Conservation (phyloP, 2,329 filamentous ascomycete species). For the Colletotrichum sp. region DNA sequence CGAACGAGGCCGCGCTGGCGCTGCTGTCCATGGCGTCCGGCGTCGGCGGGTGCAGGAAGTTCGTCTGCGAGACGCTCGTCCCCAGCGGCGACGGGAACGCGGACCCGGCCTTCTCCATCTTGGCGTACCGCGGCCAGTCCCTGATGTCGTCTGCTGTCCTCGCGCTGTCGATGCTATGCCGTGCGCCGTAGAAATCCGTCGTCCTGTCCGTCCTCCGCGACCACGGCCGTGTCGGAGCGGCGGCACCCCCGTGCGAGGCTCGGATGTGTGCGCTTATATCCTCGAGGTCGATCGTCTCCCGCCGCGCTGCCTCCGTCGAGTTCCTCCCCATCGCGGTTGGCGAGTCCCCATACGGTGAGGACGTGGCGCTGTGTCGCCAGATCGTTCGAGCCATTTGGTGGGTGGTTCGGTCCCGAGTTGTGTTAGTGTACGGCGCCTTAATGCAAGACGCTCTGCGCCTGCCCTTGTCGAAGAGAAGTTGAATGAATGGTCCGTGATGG, state of each 20-base stretch:
- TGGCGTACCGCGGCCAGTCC: background rate
- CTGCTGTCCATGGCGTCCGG: background rate
- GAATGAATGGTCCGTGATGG: background rate
- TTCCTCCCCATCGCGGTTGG: background rate
- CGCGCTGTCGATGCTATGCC: background rate
- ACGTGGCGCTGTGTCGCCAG: background rate
- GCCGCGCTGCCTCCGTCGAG: background rate
- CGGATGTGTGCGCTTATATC: background rate
- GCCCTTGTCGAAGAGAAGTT: background rate
- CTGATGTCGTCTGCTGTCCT: background rate
- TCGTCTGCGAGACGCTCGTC: background rate
- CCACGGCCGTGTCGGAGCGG: background rate
- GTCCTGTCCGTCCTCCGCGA: background rate
- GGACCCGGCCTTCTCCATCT: background rate
- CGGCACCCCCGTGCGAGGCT: background rate
- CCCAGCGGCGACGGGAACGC: background rate
- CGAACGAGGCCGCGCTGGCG: background rate
- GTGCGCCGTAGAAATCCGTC: background rate
- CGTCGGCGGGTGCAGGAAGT: conserved; percentile 6
- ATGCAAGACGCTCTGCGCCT: background rate
- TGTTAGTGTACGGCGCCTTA: background rate
- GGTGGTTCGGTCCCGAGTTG: background rate
- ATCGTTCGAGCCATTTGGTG: background rate
- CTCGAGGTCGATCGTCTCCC: background rate
- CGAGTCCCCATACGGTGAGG: background rate